Percentiles rank a stretch among this genome's conserved stretches.
Evolutionary conservation across 345 rosid species (phyloP).

Genomic region (Camelina laxa): DNA sequence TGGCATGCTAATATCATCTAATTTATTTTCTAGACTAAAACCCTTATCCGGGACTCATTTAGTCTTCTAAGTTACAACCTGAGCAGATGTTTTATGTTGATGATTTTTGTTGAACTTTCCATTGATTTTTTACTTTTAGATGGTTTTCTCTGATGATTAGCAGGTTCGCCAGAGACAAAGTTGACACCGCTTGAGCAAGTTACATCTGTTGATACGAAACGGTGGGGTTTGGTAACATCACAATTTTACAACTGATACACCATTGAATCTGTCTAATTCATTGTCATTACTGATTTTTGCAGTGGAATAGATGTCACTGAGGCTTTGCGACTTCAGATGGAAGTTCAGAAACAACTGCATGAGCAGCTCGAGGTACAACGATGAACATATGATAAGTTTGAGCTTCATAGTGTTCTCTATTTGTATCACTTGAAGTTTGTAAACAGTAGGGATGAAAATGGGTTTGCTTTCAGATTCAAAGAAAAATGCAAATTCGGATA

Average conservation of each 20-base stretch:
- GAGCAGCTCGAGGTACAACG: conserved; percentile 60
- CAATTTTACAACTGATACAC: background rate
- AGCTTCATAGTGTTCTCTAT: conserved; percentile 7
- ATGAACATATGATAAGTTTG: conserved; percentile 16
- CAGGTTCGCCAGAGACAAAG: conserved; percentile 60
- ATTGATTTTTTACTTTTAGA: background rate
- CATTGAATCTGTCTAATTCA: background rate
- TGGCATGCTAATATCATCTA: background rate
- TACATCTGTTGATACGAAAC: conserved; percentile 67
- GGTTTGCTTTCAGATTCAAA: conserved; percentile 64
- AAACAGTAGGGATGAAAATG: background rate
- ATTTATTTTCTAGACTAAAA: background rate
- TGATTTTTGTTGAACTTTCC: background rate
- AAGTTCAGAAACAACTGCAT: conserved; percentile 83
- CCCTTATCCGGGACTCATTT: background rate
- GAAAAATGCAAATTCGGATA: conserved; percentile 72
- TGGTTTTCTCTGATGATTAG: conserved; percentile 9
- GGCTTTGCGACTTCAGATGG: conserved; percentile 91
- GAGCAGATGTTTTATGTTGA: background rate
- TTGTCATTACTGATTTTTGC: conserved; percentile 29
- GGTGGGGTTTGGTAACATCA: conserved; percentile 56
- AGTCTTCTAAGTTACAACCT: background rate
- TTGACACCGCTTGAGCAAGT: conserved; percentile 67
- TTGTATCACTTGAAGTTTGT: conserved; percentile 4
- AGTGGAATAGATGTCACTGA: conserved; percentile 82